A percentile compares a stretch with the other conserved stretches of the same genome.
phyloP scores from a whole-genome alignment of 2,329 filamentous ascomycete genomes.

The Epichloe typhina region DNA sequence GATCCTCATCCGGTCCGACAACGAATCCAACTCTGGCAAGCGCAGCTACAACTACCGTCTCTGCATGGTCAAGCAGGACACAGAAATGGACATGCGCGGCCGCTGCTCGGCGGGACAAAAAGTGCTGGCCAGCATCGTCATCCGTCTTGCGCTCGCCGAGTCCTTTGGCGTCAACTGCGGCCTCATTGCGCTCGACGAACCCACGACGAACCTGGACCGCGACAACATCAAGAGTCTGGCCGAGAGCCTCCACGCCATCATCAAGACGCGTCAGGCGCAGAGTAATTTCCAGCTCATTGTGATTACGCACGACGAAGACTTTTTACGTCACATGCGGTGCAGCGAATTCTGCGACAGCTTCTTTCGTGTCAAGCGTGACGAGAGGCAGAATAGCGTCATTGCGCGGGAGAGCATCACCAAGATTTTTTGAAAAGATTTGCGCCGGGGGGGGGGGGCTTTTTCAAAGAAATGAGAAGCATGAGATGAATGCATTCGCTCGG shows the following conservation, averaged over 20 bases:
- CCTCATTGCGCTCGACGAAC: constrained; percentile 91
- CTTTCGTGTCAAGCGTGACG: constrained; percentile 72
- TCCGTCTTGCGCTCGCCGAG: constrained; percentile 87
- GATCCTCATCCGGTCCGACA: constrained; percentile 87
- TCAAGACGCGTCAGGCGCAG: constrained; percentile 69
- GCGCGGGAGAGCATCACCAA: constrained; percentile 50
- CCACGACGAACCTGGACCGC: constrained; percentile 88
- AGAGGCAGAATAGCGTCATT: constrained; percentile 79
- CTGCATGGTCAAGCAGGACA: constrained; percentile 93
- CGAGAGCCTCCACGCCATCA: constrained; percentile 73
- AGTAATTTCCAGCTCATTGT: constrained; percentile 96
- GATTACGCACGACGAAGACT: constrained; percentile 98
- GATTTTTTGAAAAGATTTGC: constrained; percentile 22
- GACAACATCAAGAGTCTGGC: constrained; percentile 92
- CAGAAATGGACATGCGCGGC: constrained; percentile 98
- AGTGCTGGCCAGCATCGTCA: constrained; percentile 92
- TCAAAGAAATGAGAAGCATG: too few relatives aligned
- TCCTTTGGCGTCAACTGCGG: constrained; percentile 95
- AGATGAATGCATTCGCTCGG: too few relatives aligned
- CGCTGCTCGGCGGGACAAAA: constrained; percentile 95
- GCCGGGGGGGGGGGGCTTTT: background rate
- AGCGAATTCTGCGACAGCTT: constrained; percentile 88
- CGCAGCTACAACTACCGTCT: constrained; percentile 94
- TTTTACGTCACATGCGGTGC: constrained; percentile 84
- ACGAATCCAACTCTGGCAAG: constrained; percentile 59